Percentiles rank a stretch among this genome's conserved stretches.
phyloP scores from a whole-genome alignment of 1,284 basidiomycete species.

The Ganoderma lingzhi region DNA sequence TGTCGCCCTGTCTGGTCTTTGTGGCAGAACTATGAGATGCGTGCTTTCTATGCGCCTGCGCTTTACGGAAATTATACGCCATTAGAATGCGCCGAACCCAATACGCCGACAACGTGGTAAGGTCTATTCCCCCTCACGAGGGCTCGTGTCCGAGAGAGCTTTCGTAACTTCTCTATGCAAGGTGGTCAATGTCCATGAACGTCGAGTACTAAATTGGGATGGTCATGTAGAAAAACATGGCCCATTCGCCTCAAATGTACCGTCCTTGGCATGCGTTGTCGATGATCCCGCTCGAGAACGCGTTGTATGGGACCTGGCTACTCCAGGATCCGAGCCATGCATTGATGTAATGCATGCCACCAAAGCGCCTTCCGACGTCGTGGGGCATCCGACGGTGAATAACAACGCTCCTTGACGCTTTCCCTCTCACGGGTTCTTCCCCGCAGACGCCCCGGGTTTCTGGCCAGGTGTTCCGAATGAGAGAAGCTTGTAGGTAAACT shows the following conservation, averaged over 20 bases:
- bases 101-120: constrained; percentile 9
- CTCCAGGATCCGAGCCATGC: constrained; percentile 18
- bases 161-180: neutral
- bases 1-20: constrained; percentile 7
- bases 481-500: constrained; percentile 26
- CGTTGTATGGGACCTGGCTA: neutral
- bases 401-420: constrained; percentile 13
- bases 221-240: constrained; percentile 1
- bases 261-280: constrained; percentile 11
- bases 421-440: constrained; percentile 11
- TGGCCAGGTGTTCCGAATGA: constrained; percentile 21
- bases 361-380: neutral
- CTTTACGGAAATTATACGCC: constrained; percentile 13
- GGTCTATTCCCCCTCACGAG: neutral
- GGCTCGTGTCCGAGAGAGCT: neutral
- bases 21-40: constrained; percentile 10
- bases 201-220: constrained; percentile 1
- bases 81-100: constrained; percentile 5
- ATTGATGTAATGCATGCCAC: constrained; percentile 17
- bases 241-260: constrained; percentile 10
- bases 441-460: constrained; percentile 11
- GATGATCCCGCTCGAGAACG: constrained; percentile 3
- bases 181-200: no score
- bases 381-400: constrained; percentile 7
- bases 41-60: constrained; percentile 10